These are phyloP conservation scores for Musa beccarii DNA, from an alignment of 176 grass and related monocot genomes.

Conservation along the genomic window DNA sequence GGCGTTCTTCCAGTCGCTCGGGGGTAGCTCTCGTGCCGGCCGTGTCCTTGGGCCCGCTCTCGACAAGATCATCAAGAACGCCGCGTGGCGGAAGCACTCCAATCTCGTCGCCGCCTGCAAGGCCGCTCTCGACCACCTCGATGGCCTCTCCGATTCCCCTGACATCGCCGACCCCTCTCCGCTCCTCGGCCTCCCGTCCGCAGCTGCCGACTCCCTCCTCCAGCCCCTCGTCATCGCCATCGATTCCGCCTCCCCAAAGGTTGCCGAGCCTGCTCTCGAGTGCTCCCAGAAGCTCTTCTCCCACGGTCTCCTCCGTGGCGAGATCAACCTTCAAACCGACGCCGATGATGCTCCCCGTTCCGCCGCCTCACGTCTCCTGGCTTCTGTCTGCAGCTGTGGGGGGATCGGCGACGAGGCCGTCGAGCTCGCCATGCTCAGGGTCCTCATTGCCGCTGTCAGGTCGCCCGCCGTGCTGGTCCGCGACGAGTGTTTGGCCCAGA, in stretches of 20 bases:
- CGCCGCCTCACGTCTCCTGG: slow-evolving; percentile 43
- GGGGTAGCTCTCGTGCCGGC: slow-evolving; percentile 37
- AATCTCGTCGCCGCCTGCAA: slow-evolving; percentile 76
- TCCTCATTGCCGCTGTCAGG: slow-evolving; percentile 61
- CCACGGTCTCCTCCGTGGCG: slow-evolving; percentile 46
- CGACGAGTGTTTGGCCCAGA: slow-evolving; percentile 61
- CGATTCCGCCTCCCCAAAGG: slow-evolving; percentile 66
- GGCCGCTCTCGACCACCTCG: slow-evolving; percentile 69
- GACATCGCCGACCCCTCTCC: slow-evolving; percentile 35
- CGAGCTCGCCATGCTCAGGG: slow-evolving; percentile 63
- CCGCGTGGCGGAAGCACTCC: slow-evolving; percentile 76
- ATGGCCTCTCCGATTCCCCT: slow-evolving; percentile 23
- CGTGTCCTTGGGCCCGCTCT: slow-evolving; percentile 67
- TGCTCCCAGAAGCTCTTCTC: slow-evolving; percentile 63
- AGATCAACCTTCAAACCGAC: slow-evolving; percentile 30
- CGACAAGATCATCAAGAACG: slow-evolving; percentile 98
- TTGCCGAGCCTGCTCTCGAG: slow-evolving; percentile 65
- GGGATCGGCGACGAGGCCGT: slow-evolving; percentile 56
- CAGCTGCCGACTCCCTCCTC: slow-evolving; percentile 35
- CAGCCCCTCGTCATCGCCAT: slow-evolving; percentile 52
- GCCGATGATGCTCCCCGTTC: slow-evolving; percentile 19
- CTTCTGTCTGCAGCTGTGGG: slow-evolving; percentile 33
- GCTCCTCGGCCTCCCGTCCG: slow-evolving; percentile 30
- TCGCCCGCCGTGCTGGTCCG: slow-evolving; percentile 44
- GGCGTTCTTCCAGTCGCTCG: slow-evolving; percentile 9